phyloP scores from a whole-genome alignment of 2,329 filamentous ascomycete genomes.

The Xylariales sp. region DNA sequence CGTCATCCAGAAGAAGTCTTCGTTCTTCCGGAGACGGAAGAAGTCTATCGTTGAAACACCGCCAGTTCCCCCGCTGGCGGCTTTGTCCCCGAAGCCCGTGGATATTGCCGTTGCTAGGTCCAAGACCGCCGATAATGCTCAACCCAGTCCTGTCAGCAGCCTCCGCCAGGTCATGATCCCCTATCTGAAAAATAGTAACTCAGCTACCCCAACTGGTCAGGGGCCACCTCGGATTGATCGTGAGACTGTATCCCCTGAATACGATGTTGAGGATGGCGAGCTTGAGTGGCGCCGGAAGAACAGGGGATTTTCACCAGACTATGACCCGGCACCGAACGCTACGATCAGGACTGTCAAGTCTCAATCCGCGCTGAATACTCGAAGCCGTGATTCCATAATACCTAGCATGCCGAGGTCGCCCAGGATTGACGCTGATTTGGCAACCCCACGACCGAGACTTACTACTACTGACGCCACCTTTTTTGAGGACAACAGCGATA shows the following conservation, averaged over 20 bases:
- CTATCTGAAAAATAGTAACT: slow-evolving; percentile 48
- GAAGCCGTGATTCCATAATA: slow-evolving; percentile 16
- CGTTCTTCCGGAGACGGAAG: slow-evolving; percentile 91
- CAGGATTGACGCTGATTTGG: slow-evolving; percentile 20
- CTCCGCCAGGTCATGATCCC: slow-evolving; percentile 84
- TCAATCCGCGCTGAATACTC: slow-evolving; percentile 30
- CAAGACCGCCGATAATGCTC: slow-evolving; percentile 26
- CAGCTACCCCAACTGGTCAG: slow-evolving; percentile 11
- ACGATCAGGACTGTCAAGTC: slow-evolving; percentile 63
- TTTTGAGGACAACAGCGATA: slow-evolving; percentile 49
- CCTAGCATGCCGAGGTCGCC: slow-evolving; percentile 13
- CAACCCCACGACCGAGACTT: slow-evolving; percentile 15
- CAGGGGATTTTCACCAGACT: slow-evolving; percentile 68
- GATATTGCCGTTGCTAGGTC: slow-evolving; percentile 25
- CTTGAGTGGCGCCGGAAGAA: slow-evolving; percentile 13
- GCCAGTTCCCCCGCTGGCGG: slow-evolving; percentile 29
- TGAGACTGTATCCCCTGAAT: slow-evolving; percentile 10
- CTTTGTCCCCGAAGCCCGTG: slow-evolving; percentile 18
- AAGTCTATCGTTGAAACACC: slow-evolving; percentile 78
- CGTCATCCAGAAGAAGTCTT: slow-evolving; percentile 82
- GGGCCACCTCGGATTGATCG: slow-evolving; percentile 17
- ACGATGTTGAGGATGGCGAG: slow-evolving; percentile 15
- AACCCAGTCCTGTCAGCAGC: slow-evolving; percentile 69
- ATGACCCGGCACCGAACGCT: slow-evolving; percentile 67
- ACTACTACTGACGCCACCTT: slow-evolving; percentile 37